Percentiles rank a stretch among this genome's conserved stretches.
Evolutionary conservation across 495 filamentous ascomycete genomes (phyloP).

Genomic region (Aspergillus kassunensis): DNA sequence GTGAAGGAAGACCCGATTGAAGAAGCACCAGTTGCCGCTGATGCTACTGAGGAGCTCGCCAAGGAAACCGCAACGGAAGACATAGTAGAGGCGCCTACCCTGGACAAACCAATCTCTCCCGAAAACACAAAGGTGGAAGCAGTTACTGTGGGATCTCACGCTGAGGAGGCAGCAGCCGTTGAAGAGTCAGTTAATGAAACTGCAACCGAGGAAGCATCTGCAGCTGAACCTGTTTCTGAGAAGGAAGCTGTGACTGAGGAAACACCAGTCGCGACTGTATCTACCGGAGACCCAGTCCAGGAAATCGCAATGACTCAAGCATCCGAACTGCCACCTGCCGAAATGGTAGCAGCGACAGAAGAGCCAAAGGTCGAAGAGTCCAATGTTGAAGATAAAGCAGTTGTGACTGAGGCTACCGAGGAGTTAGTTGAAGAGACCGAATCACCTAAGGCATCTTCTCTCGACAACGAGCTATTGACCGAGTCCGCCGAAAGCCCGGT

Average conservation of each 20-base stretch:
- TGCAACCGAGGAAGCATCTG: neutral
- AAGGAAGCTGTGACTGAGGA: slow-evolving; percentile 4
- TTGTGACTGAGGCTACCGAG: neutral
- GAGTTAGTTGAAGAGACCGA: neutral
- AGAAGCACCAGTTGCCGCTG: neutral
- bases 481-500: neutral
- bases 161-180: slow-evolving; percentile 6
- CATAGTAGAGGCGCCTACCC: no score
- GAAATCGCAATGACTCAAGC: neutral
- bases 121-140: no score
- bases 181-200: slow-evolving; percentile 1
- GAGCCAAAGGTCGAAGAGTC: no score
- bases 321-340: slow-evolving; percentile 1
- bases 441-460: neutral
- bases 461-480: neutral
- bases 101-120: no score
- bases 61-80: neutral
- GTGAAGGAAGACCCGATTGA: neutral
- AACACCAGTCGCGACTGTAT: neutral
- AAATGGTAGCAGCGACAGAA: neutral
- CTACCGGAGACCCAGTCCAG: neutral
- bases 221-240: neutral
- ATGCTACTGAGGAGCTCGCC: neutral
- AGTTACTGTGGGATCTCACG: neutral
- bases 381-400: neutral